These are phyloP conservation scores for Rhizopus microsporus DNA, from an alignment of 371 early-diverging fungal species.

Conservation along the genomic window DNA sequence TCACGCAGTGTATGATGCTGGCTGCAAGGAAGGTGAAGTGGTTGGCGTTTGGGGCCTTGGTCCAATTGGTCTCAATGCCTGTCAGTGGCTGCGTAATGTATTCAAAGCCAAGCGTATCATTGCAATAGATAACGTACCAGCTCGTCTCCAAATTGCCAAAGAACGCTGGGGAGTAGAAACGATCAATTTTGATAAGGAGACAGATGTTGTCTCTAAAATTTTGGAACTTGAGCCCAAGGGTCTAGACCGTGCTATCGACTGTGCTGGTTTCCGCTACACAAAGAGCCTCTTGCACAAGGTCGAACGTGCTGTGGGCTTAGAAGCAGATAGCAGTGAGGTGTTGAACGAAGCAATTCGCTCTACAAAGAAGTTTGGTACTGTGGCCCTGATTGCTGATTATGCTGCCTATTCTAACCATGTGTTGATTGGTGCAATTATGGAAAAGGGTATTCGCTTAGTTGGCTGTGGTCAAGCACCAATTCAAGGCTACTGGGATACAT, in stretches of 20 bases:
- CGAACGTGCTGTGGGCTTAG: slow-evolving; percentile 47
- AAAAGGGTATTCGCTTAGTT: slow-evolving; percentile 55
- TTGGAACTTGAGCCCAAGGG: slow-evolving; percentile 46
- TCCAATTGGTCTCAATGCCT: slow-evolving; percentile 58
- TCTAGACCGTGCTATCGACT: slow-evolving; percentile 57
- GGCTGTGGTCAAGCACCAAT: slow-evolving; percentile 62
- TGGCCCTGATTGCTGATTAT: slow-evolving; percentile 52
- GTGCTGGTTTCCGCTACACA: slow-evolving; percentile 31
- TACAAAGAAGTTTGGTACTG: slow-evolving; percentile 52
- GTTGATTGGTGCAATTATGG: slow-evolving; percentile 64
- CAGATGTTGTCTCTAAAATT: slow-evolving; percentile 41
- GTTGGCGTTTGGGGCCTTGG: slow-evolving; percentile 65
- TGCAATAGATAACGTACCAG: slow-evolving; percentile 53
- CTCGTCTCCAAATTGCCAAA: slow-evolving; percentile 52
- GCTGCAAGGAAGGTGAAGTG: slow-evolving; percentile 45
- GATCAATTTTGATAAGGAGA: slow-evolving; percentile 48
- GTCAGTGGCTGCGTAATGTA: slow-evolving; percentile 54
- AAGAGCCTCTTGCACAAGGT: slow-evolving; percentile 14
- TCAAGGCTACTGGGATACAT: slow-evolving; percentile 53
- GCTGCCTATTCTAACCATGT: slow-evolving; percentile 46
- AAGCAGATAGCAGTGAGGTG: slow-evolving; percentile 60
- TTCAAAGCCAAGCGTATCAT: slow-evolving; percentile 55
- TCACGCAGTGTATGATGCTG: slow-evolving; percentile 52
- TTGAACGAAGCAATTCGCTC: slow-evolving; percentile 53
- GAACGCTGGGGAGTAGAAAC: slow-evolving; percentile 44